Base-by-base conservation (phyloP, 2,329 filamentous ascomycete species). In the Epichloe bromicola region DNA sequence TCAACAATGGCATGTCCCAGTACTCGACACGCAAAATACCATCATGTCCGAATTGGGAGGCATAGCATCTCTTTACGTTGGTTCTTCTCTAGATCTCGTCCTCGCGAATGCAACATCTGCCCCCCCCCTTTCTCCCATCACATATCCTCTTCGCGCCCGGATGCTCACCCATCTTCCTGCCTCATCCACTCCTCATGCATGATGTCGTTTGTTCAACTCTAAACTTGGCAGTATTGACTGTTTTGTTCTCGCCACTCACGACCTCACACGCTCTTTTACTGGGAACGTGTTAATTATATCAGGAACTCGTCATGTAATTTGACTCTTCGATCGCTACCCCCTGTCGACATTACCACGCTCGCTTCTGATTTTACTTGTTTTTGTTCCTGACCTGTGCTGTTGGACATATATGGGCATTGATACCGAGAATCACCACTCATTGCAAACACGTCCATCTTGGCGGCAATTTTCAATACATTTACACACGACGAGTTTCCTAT, bases 1-100 rank as follows among this genome's bases (percentile, higher is more conserved):
- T 20, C 37, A 26, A 46, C 37, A 26, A 51, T 51, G 50, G 50
- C 19, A 34, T 48, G 50, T 44, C 30, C 2, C 37, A 36, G 19
- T 19, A 23, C n/a, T 46, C 37, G n/a, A 33, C 49, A 41, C 15
- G 42, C 15, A 34, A 17, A 44, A 26, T 38, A 26, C 33, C 40
- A 46, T 37, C 30, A 5, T 15, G 33, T 36, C 30, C 33, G 19
- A 15, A 30, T 14, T 39, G 46, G 15, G 46, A 48, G 36, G 20
- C 46, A 30, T 48, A 10, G 20, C 30, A 14, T 26, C 11, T 33
- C n/a, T 33, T 30, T 20, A 36, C 8, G 33, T 46, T 14, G 30
- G 37, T 20, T 36, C 8, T 33, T 20, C 15, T 11, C 11, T 11
- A 34, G 33, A 46, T 36, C n/a, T 14, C 17, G 17, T 23, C 17